Evolutionary conservation across 2,329 filamentous ascomycete species (phyloP).

Genomic region (Diaporthe citriasiana): DNA sequence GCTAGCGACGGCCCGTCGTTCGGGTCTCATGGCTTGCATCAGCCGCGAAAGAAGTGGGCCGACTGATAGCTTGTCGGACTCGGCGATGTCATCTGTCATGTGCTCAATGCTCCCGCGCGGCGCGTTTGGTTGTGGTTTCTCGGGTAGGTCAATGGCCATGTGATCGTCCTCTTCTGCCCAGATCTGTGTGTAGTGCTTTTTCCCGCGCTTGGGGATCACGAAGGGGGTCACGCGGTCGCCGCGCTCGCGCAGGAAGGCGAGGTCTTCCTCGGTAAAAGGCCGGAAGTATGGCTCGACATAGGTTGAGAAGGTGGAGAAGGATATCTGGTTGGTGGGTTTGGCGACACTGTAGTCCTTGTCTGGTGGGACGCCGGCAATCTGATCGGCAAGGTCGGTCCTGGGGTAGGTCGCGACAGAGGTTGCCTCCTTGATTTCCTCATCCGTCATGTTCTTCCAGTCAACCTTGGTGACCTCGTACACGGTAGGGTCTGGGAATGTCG

Average conservation of each 20-base stretch:
- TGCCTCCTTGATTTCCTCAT: conserved; percentile 89
- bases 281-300: conserved; percentile 95
- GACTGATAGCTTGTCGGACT: conserved; percentile 90
- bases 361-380: conserved; percentile 90
- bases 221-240: conserved; percentile 89
- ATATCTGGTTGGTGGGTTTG: conserved; percentile 94
- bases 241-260: conserved; percentile 91
- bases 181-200: conserved; percentile 87
- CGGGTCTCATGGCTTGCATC: conserved; percentile 84
- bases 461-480: conserved; percentile 91
- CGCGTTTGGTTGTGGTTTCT: conserved; percentile 83
- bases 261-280: conserved; percentile 90
- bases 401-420: conserved; percentile 91
- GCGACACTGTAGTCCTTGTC: conserved; percentile 96
- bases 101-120: conserved; percentile 88
- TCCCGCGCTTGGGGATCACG: conserved; percentile 86
- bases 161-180: conserved; percentile 95
- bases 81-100: conserved; percentile 87
- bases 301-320: conserved; percentile 91
- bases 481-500: conserved; percentile 91
- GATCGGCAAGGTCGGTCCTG: conserved; percentile 81
- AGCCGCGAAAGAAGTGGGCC: conserved; percentile 88
- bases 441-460: conserved; percentile 77
- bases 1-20: conserved; percentile 65
- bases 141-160: conserved; percentile 79